A percentile compares a stretch with the other conserved stretches of the same genome.
Conservation (phyloP, 257 asterid genomes). For the Petrea volubilis region DNA sequence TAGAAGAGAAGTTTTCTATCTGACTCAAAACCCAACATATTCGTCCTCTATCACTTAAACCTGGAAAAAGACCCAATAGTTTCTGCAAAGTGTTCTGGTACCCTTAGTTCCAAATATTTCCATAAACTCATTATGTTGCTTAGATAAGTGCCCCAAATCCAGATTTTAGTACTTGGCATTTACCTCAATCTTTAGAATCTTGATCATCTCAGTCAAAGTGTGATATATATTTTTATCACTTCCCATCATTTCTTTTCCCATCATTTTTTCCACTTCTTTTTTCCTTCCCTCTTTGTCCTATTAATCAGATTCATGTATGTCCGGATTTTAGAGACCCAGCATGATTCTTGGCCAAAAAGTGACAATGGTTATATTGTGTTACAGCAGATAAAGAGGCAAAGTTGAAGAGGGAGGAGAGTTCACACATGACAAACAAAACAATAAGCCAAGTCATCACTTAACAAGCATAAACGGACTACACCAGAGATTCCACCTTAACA, state of each 20-base stretch:
- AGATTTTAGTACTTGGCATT: not conserved
- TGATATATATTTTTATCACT: not conserved
- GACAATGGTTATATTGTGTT: not conserved
- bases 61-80: not conserved
- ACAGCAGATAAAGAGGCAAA: not conserved
- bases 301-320: not conserved
- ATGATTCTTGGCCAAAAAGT: not conserved
- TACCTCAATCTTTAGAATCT: not conserved
- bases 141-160: not conserved
- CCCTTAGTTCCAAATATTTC: not conserved
- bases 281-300: not conserved
- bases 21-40: not conserved
- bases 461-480: not conserved
- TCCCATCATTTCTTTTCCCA: not conserved
- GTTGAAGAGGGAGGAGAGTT: not conserved
- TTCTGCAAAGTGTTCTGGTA: not conserved
- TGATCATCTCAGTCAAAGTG: not conserved
- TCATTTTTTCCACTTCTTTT: not conserved
- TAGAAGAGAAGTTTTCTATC: not conserved
- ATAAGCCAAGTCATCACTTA: not conserved
- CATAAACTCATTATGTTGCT: not conserved
- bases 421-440: not conserved
- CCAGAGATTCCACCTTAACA: not conserved
- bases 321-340: not conserved
- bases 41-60: constrained; percentile 5